These are phyloP conservation scores for Dactylella cylindrospora DNA, from an alignment of 2,329 filamentous ascomycete species.

Conservation along the genomic window DNA sequence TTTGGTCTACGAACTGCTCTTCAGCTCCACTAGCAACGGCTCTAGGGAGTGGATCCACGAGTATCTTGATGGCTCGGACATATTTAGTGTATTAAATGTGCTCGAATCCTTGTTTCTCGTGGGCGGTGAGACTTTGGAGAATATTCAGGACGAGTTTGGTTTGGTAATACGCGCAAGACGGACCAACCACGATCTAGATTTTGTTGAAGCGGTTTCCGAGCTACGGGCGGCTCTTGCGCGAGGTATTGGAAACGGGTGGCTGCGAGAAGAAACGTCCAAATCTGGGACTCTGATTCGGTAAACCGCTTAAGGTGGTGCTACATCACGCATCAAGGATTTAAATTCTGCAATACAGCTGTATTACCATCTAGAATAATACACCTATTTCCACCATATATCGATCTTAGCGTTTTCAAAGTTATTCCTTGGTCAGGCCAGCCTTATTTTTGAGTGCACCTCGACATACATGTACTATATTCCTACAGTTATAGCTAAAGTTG, in stretches of 20 bases:
- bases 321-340: too few relatives aligned
- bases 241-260: slow-evolving; percentile 23
- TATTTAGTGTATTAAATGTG: slow-evolving; percentile 24
- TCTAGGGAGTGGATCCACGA: slow-evolving; percentile 2
- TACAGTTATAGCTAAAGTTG: too few relatives aligned
- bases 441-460: too few relatives aligned
- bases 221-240: slow-evolving; percentile 12
- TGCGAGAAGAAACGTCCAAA: slow-evolving; percentile 24
- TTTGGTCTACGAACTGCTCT: slow-evolving; percentile 28
- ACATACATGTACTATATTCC: too few relatives aligned
- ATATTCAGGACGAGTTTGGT: slow-evolving; percentile 28
- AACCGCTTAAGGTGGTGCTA: too few relatives aligned
- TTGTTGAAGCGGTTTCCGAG: slow-evolving; percentile 19
- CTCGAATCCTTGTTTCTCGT: slow-evolving; percentile 30
- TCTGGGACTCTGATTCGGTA: too few relatives aligned
- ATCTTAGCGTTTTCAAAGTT: too few relatives aligned
- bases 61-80: slow-evolving; percentile 19
- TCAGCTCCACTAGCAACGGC: neutral
- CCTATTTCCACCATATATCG: too few relatives aligned
- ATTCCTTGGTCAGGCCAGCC: too few relatives aligned
- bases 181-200: slow-evolving; percentile 12
- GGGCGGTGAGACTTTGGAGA: slow-evolving; percentile 30
- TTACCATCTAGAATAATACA: too few relatives aligned
- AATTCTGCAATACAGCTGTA: too few relatives aligned
- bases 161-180: slow-evolving; percentile 4